Base-by-base conservation (phyloP, 2,329 filamentous ascomycete genomes). In the Eutypella sp. region DNA sequence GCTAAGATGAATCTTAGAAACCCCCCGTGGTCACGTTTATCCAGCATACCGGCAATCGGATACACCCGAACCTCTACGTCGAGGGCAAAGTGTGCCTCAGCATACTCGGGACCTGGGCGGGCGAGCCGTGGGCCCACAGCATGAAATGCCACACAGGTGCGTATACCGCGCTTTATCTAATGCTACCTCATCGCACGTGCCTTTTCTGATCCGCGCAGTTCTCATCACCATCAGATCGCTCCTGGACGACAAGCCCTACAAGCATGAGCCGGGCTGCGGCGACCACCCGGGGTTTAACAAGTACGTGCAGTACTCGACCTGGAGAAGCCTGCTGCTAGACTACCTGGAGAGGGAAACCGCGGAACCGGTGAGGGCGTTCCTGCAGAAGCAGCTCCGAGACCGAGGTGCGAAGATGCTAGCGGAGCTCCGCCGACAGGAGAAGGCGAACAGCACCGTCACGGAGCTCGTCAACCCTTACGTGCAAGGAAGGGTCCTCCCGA, bases 51-150 rank as follows among this genome's bases (percentile, higher is more conserved):
- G 43, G 46, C 1, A 19, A 20, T 9, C 42, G 50, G 15, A 49
- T 55, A 5, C 54, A 56, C 19, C 52, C 54, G 11, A 52, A 52
- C 20, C 41, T 56, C 11, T 50, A 50, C 23, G 25, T 41, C 2
- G 48, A 55, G 3, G 54, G 54, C 13, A 47, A 38, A 34, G 46
- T 56, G 1, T 50, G 50, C 25, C 42, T 56, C 2, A 49, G 45
- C 40, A 53, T 53, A 27, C 41, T 56, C 8, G 44, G 46, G 10
- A 50, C 48, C 5, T 51, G 52, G 50, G 23, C 29, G 2, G 53
- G 47, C 11, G 47, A 52, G 24, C 48, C 48, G 13, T 56, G 53
- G 50, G 22, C 29, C 8, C 29, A 29, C n/a, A 41, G 40, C 13
- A 45, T 50, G 31, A 52, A 37, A 8, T 51, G 51, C 27, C 29